These are phyloP conservation scores for Stephanodiscus triporus DNA, from an alignment of 108 stramenopile species.

Conservation along the genomic window DNA sequence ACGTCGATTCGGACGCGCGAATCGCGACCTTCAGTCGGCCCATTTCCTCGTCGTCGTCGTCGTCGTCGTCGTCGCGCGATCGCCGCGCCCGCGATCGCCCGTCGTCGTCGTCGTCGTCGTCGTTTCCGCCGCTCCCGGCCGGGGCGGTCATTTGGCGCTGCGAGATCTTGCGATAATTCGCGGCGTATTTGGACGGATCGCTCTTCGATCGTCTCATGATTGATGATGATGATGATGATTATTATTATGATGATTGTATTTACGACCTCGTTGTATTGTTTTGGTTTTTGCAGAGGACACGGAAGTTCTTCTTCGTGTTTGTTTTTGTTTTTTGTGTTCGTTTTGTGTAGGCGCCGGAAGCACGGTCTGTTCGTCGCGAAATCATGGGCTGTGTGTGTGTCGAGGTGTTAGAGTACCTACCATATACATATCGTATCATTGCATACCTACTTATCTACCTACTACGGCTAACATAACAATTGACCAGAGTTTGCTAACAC, in stretches of 20 bases:
- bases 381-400: too few species aligned
- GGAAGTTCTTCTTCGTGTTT: too few species aligned
- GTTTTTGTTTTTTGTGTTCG: background rate
- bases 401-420: too few species aligned
- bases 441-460: too few species aligned
- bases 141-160: slow-evolving; percentile 81
- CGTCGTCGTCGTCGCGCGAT: background rate
- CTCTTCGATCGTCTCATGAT: slow-evolving; percentile 85
- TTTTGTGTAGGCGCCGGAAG: background rate
- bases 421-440: too few species aligned
- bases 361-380: background rate
- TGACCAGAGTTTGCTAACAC: too few species aligned
- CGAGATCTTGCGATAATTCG: slow-evolving; percentile 87
- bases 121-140: background rate
- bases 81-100: background rate
- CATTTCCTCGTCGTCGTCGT: slow-evolving; percentile 48
- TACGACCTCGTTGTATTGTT: too few species aligned
- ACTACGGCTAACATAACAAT: too few species aligned
- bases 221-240: background rate
- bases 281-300: too few species aligned
- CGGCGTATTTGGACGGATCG: slow-evolving; percentile 80
- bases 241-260: too few species aligned
- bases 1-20: slow-evolving; percentile 56
- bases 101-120: background rate
- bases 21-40: slow-evolving; percentile 60